Evolutionary conservation across 148 eudicot species (phyloP).

Genomic region (Chenopodium berlandieri): DNA sequence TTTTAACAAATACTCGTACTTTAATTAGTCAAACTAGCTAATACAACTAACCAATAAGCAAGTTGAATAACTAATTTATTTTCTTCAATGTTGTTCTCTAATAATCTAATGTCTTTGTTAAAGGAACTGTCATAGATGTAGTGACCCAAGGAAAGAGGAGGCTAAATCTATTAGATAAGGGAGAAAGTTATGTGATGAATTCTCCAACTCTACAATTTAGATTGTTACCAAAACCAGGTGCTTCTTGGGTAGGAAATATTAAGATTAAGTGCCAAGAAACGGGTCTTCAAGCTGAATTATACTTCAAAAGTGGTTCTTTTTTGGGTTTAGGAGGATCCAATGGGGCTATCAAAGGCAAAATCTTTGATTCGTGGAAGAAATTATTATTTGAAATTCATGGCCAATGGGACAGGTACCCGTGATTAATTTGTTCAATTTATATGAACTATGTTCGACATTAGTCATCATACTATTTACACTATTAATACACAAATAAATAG

Average conservation of each 20-base stretch:
- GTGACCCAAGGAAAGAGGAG: constrained; percentile 46
- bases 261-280: constrained; percentile 61
- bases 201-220: constrained; percentile 56
- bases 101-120: background rate
- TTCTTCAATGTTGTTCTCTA: too few relatives aligned
- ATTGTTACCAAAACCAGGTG: constrained; percentile 55
- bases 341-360: constrained; percentile 58
- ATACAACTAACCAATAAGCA: too few relatives aligned
- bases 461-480: too few relatives aligned
- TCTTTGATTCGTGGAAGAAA: constrained; percentile 39
- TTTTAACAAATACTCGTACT: too few relatives aligned
- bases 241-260: constrained; percentile 63
- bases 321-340: constrained; percentile 34
- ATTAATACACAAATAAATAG: too few relatives aligned
- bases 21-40: too few relatives aligned
- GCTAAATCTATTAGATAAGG: constrained; percentile 44
- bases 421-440: background rate
- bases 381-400: constrained; percentile 60
- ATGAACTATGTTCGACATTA: background rate
- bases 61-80: too few relatives aligned
- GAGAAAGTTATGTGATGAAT: constrained; percentile 59
- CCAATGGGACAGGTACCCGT: constrained; percentile 70
- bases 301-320: constrained; percentile 45
- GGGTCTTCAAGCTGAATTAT: constrained; percentile 55
- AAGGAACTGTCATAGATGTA: constrained; percentile 63